Percentiles rank a stretch among this genome's conserved stretches.
phyloP scores from a whole-genome alignment of 2,329 filamentous ascomycete species.

The Penicillium sp. region DNA sequence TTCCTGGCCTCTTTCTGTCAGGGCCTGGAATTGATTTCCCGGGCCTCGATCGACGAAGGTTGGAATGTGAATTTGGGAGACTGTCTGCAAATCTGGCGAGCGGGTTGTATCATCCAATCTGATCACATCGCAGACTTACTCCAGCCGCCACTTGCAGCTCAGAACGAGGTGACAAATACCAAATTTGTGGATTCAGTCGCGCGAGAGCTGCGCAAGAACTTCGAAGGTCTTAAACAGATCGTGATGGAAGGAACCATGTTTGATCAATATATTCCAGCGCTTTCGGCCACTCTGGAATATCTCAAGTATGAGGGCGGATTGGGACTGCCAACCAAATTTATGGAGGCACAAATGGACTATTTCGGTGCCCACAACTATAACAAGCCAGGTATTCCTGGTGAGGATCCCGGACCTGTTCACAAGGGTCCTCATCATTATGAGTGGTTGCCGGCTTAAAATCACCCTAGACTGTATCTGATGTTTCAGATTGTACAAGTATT shows the following conservation, averaged over 20 bases:
- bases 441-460: conserved; percentile 51
- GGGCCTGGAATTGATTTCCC: conserved; percentile 63
- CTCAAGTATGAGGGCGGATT: conserved; percentile 62
- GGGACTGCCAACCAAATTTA: conserved; percentile 65
- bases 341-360: conserved; percentile 69
- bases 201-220: conserved; percentile 53
- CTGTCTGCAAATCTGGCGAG: conserved; percentile 61
- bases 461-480: background rate
- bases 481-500: background rate
- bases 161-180: conserved; percentile 35
- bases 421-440: conserved; percentile 64
- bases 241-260: conserved; percentile 55
- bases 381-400: conserved; percentile 48
- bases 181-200: conserved; percentile 50
- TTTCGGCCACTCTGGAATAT: conserved; percentile 65
- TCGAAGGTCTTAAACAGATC: conserved; percentile 55
- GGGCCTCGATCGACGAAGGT: conserved; percentile 56
- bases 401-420: conserved; percentile 52
- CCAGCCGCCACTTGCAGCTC: conserved; percentile 30
- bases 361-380: conserved; percentile 69
- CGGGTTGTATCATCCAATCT: conserved; percentile 69
- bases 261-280: conserved; percentile 60
- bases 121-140: conserved; percentile 64
- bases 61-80: conserved; percentile 53
- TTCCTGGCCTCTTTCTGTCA: conserved; percentile 65